A percentile compares a stretch with the other conserved stretches of the same genome.
These are phyloP conservation scores for Podaxis pistillaris DNA, from an alignment of 768 basidiomycete species.

Conservation along the genomic window DNA sequence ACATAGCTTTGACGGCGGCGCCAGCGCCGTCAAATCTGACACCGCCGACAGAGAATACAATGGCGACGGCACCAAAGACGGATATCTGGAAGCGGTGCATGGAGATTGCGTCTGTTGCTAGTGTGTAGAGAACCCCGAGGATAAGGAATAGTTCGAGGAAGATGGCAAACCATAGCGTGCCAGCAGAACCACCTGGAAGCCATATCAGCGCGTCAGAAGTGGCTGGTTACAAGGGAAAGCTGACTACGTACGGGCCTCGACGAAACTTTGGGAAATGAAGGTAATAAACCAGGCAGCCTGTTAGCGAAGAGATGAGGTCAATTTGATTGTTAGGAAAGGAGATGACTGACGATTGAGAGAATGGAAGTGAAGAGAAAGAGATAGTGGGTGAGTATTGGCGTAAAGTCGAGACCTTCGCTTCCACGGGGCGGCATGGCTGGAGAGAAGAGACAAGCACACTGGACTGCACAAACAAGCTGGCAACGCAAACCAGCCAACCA, in stretches of 20 bases:
- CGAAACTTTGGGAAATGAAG: slow-evolving; percentile 72
- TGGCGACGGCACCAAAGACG: slow-evolving; percentile 79
- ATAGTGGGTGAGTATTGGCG: slow-evolving; percentile 87
- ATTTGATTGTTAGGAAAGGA: slow-evolving; percentile 12
- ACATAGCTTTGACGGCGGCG: slow-evolving; percentile 72
- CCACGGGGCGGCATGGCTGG: slow-evolving; percentile 51
- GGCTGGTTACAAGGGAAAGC: not conserved
- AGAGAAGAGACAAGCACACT: slow-evolving; percentile 3
- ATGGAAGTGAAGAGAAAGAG: slow-evolving; percentile 88
- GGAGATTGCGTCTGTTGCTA: slow-evolving; percentile 89
- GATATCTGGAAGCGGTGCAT: slow-evolving; percentile 92
- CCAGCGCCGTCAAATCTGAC: slow-evolving; percentile 37
- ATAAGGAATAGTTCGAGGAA: slow-evolving; percentile 75
- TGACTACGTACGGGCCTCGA: slow-evolving; percentile 45
- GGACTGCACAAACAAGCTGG: slow-evolving; percentile 13
- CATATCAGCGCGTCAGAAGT: slow-evolving; percentile 2
- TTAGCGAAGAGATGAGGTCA: slow-evolving; percentile 22
- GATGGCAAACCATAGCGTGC: slow-evolving; percentile 81
- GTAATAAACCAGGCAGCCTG: slow-evolving; percentile 75
- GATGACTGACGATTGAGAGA: slow-evolving; percentile 65
- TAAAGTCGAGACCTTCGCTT: slow-evolving; percentile 77
- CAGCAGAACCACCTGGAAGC: slow-evolving; percentile 46
- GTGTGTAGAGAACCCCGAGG: slow-evolving; percentile 66
- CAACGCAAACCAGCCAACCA: slow-evolving; percentile 13
- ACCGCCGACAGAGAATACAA: slow-evolving; percentile 83